Evolutionary conservation across 148 eudicot genomes (phyloP), one percentile per base, ranked within the genome.

Genomic region (Simmondsia chinensis): DNA sequence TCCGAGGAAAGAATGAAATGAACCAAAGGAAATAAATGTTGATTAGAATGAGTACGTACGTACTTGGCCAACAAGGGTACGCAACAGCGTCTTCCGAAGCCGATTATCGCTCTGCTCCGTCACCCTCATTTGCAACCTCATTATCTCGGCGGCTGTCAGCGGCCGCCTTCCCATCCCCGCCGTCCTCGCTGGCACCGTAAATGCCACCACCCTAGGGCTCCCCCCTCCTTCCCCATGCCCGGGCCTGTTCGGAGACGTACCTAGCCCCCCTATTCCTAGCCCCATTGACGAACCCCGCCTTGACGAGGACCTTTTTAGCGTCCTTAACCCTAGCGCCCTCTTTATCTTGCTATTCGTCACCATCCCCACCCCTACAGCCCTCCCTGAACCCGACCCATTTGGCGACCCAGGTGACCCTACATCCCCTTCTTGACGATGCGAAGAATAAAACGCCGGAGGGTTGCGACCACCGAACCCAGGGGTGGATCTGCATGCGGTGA

Each of bases 61-160:
- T 80, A 89, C 97, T 70, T 89, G 97, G 70, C 97, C 97, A 73
- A 82, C 97, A 30, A 86, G 83, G 33, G 95, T 85, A 57, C 94
- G 74, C 88, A 80, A 76, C 50, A 91, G 95, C 30, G 97, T 85
- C 59, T 91, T 91, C 8, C 97, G 71, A 20, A 91, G 82, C 65
- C 94, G 48, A 43, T 63, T 77, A 50, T 91, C 97, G 47, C 82
- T 85, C 34, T 66, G 78, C 61, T 91, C 97, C 10, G 97, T 76
- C 46, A 91, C 88, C 81, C 69, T 76, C 97, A 91, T 91, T 41
- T 91, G 97, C 60, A 71, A 59, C 73, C 97, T 67, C 97, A 91
- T 91, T 39, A 91, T 91, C 71, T 91, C 97, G 0, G 97, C 97
- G 3, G 94, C 72, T 2, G 95, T 91, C 59, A 76, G 23, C n/a